Base-by-base conservation (phyloP, 2,329 filamentous ascomycete genomes). In the Penicillium sp. region DNA sequence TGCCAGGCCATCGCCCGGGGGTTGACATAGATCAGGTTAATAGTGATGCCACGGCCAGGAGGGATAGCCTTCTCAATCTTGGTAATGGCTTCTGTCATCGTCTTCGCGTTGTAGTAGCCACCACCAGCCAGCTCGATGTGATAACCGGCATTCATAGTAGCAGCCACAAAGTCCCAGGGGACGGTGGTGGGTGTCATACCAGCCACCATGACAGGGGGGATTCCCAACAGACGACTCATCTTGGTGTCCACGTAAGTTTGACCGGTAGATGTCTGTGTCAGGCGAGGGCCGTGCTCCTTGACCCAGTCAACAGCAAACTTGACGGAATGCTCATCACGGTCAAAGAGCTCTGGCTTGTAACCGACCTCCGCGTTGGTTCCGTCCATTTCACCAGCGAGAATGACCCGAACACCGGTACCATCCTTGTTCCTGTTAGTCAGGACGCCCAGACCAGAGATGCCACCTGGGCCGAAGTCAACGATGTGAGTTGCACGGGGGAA, bases 401-500 rank as follows among this genome's bases (percentile, higher is more conserved):
- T 95, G 57, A 98, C 90, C 53, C 91, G 88, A 32, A 98, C 93
- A 63, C 93, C 93, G 51, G 89, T 97, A 56, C 93, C 93, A 69
- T 98, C 94, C 77, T 98, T 98, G 79, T 97, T 98, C 62, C 93
- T 88, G 77, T 95, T 97, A 51, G 93, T 98, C 56, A 98, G 77
- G 40, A 95, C 87, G 64, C 93, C 94, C 21, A 98, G 83, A 57
- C 94, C 94, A 22, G 93, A 98, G 57, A 97, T 93, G 55, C 93
- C 94, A 64, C 93, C 93, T 21, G 93, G 93, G 41, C 94, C 93
- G 61, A 98, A 97, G 73, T 98, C 93, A 45, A 98, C 75, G 49
- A 98, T 87, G 68, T 98, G 93, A 3, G 91, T 96, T 19, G 93
- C 93, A 21, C 82, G 79, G 3, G 88, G 84, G 76, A 98, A 97